Evolutionary conservation across 139 green algal species (phyloP).

Genomic region (Chlorella sorokiniana): DNA sequence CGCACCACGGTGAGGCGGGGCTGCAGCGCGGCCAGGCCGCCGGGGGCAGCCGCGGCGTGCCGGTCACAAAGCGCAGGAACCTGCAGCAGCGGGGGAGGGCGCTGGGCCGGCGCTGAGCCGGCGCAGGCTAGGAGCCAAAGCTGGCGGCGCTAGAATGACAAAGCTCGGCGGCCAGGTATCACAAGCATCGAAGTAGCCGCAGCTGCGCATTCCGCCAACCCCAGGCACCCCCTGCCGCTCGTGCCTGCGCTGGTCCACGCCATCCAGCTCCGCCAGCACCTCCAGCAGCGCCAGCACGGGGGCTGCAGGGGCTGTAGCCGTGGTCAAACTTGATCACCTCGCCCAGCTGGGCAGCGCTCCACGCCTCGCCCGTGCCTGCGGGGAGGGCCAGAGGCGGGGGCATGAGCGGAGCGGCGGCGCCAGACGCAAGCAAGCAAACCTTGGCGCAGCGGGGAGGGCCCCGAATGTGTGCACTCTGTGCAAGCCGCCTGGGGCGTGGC

Average conservation of each 20-base stretch:
- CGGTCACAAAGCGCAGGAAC: constrained; percentile 98
- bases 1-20: constrained; percentile 96
- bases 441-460: too few relatives aligned
- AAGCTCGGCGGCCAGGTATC: too few relatives aligned
- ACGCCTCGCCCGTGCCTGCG: constrained; percentile 70
- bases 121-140: not conserved
- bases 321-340: constrained; percentile 97
- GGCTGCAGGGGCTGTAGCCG: constrained; percentile 62
- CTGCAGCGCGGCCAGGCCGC: constrained; percentile 87
- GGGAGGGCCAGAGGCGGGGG: not conserved
- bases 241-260: constrained; percentile 74
- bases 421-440: not conserved
- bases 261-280: constrained; percentile 86
- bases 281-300: constrained; percentile 77
- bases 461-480: not conserved
- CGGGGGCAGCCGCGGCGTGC: constrained; percentile 89
- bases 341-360: constrained; percentile 76
- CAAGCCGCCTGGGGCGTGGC: not conserved
- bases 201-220: not conserved
- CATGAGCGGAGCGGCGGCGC: not conserved
- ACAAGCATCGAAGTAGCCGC: too few relatives aligned
- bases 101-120: not conserved
- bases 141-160: too few relatives aligned
- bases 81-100: not conserved
- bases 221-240: not conserved